phyloP scores from a whole-genome alignment of 345 rosid species.

The Sonneratia alba region DNA sequence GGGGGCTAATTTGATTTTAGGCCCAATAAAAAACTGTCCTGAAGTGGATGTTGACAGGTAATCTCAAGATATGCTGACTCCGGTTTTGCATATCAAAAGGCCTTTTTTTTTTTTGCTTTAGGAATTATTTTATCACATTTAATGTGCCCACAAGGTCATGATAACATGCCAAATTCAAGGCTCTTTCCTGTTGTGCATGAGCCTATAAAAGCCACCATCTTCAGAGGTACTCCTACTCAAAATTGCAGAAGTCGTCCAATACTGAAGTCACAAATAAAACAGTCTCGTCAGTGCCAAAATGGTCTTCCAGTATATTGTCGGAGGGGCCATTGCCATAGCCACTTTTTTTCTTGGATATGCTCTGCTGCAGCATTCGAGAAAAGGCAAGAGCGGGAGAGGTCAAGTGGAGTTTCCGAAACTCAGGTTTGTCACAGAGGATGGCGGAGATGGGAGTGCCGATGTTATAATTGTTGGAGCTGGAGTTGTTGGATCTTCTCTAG shows the following conservation, averaged over 20 bases:
- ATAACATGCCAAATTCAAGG: conserved; percentile 5
- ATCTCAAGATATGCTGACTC: too few species aligned
- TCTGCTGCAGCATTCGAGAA: background rate
- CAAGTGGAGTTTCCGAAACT: background rate
- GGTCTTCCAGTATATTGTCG: background rate
- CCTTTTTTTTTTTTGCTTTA: too few species aligned
- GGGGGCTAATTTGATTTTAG: background rate
- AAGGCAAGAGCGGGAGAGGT: background rate
- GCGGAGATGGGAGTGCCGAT: background rate
- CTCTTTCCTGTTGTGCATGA: background rate
- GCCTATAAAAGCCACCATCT: conserved; percentile 11
- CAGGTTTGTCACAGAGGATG: background rate
- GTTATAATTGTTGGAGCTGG: conserved; percentile 15
- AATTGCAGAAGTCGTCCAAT: background rate
- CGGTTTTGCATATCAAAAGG: background rate
- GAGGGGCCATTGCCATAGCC: background rate
- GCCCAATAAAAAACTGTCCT: background rate
- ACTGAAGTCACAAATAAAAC: background rate
- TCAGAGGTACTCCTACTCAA: background rate
- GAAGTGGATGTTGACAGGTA: too few species aligned
- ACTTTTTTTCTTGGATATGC: conserved; percentile 3
- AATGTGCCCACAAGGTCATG: background rate
- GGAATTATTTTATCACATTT: background rate
- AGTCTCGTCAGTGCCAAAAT: background rate
- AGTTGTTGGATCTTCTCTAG: conserved; percentile 11